phyloP scores from a whole-genome alignment of 2,329 filamentous ascomycete species.

The Colletotrichum endophyticum region DNA sequence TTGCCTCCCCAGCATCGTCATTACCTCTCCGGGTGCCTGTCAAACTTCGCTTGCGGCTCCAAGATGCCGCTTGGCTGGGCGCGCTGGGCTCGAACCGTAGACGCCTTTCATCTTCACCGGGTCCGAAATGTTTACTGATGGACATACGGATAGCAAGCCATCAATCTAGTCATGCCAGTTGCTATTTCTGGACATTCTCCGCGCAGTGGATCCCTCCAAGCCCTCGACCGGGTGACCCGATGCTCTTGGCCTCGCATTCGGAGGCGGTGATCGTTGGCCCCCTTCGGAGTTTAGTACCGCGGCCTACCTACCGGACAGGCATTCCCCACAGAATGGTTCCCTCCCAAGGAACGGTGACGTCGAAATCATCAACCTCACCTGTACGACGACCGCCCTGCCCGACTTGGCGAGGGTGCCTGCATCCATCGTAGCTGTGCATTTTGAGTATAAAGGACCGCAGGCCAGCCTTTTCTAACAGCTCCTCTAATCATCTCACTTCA shows the following conservation, averaged over 20 bases:
- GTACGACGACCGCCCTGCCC: background rate
- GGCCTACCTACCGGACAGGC: background rate
- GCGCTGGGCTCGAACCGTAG: background rate
- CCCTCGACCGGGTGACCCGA: background rate
- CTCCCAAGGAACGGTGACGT: slow-evolving; percentile 5
- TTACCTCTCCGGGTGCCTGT: background rate
- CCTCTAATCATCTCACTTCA: background rate
- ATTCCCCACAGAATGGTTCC: slow-evolving; percentile 6
- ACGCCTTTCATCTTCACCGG: background rate
- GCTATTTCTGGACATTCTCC: background rate
- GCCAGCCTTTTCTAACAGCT: background rate
- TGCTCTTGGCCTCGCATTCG: background rate
- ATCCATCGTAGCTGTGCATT: background rate
- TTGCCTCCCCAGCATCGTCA: background rate
- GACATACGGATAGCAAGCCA: accelerated
- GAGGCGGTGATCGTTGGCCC: background rate
- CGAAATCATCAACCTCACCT: slow-evolving; percentile 3
- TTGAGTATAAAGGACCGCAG: background rate
- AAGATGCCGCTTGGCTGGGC: background rate
- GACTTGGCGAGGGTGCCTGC: background rate
- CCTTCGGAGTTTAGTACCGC: background rate
- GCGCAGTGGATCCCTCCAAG: background rate
- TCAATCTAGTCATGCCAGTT: background rate
- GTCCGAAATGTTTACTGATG: background rate
- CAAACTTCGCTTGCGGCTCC: background rate